Base-by-base conservation (phyloP, 306 rosid species). In the Castanea mollissima region DNA sequence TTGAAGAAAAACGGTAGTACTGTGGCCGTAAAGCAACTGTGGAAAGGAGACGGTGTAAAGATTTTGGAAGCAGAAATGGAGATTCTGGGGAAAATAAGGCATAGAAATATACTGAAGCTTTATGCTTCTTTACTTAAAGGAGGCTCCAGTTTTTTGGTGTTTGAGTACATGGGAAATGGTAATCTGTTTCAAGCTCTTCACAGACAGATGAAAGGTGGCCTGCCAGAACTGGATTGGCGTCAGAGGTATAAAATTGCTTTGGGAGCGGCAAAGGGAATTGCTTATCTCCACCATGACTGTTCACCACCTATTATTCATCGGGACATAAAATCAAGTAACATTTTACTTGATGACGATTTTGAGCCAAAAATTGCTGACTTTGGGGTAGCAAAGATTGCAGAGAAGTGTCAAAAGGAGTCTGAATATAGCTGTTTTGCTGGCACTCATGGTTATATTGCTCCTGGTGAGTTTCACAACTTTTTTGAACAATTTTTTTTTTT, bases 321-420 rank as follows among this genome's bases (percentile, higher is more conserved):
- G 78, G 99, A 96, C 77, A 93, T 96, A 71, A 96, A 96, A 74
- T 90, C 98, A 70, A 91, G 94, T 79, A 96, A 96, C 82, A 96
- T 96, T 84, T 91, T 96, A 71, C 98, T 96, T 20, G 90, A 91
- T 55, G 88, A 77, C 74, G 84, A 87, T 70, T 91, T 84, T 49
- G 97, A 93, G 86, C 86, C 99, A 4, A 96, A 96, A 83, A 89
- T 96, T 77, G 98, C 98, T 44, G 99, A 96, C 85, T 96, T 96
- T 74, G 99, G 99, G 19, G 88, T 96, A 69, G 99, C 99, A 55
- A 96, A 88, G 82, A 82, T 90, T 76, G 94, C 86, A 35, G 93
- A 87, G 58, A 87, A 85, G 74, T 86, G 85, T 72, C 80, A 29
- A 25, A 85, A 80, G 71, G 91, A 78, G 75, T 82, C 86, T 76